These are phyloP conservation scores for Penicillium freii DNA, from an alignment of 2,329 filamentous ascomycete species.

Conservation along the genomic window DNA sequence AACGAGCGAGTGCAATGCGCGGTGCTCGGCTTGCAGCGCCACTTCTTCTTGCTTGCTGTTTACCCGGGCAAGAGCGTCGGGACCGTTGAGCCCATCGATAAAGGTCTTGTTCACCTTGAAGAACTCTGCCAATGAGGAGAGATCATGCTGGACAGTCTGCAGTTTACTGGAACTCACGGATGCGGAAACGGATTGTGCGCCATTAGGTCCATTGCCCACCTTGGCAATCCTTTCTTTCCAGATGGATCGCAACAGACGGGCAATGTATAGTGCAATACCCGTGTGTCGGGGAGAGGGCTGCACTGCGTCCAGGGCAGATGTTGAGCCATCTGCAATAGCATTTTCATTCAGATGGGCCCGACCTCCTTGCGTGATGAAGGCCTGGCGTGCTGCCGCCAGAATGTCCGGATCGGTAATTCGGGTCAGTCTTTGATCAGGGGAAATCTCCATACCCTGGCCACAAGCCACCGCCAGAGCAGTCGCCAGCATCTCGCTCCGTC, in stretches of 20 bases:
- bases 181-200: slow-evolving; percentile 63
- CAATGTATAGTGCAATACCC: slow-evolving; percentile 82
- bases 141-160: slow-evolving; percentile 71
- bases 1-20: slow-evolving; percentile 81
- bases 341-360: slow-evolving; percentile 82
- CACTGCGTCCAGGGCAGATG: slow-evolving; percentile 75
- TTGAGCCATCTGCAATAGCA: slow-evolving; percentile 57
- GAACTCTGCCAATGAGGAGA: slow-evolving; percentile 77
- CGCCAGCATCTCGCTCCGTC: slow-evolving; percentile 82
- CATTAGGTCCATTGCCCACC: slow-evolving; percentile 54
- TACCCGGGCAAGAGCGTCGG: slow-evolving; percentile 75
- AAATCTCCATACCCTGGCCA: slow-evolving; percentile 82
- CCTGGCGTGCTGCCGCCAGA: slow-evolving; percentile 69
- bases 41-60: slow-evolving; percentile 86
- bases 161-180: slow-evolving; percentile 68
- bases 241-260: slow-evolving; percentile 80
- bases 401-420: slow-evolving; percentile 78
- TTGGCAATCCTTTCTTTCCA: slow-evolving; percentile 78
- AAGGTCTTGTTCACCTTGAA: slow-evolving; percentile 83
- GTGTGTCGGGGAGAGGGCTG: slow-evolving; percentile 85
- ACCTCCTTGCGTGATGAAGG: slow-evolving; percentile 90
- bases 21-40: slow-evolving; percentile 88
- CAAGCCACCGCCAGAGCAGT: slow-evolving; percentile 93
- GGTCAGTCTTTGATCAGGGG: slow-evolving; percentile 66
- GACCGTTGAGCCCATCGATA: slow-evolving; percentile 90